These are phyloP conservation scores for Aplosporella prunicola DNA, from an alignment of 2,329 filamentous ascomycete species.

Conservation along the genomic window DNA sequence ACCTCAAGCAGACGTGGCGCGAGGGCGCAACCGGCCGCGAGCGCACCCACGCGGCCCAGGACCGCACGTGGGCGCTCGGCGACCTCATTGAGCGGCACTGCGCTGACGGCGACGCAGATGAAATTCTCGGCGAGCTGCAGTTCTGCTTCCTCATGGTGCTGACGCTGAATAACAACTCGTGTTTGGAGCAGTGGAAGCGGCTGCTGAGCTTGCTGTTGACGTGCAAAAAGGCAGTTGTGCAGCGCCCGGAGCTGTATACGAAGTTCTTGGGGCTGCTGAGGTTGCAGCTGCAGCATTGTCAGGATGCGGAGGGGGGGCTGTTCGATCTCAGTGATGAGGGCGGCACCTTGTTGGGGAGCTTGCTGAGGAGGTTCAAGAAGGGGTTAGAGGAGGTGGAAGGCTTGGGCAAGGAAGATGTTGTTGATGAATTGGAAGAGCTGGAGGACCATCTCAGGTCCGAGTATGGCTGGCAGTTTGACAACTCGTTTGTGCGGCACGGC, in stretches of 20 bases:
- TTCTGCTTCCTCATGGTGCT: conserved; percentile 54
- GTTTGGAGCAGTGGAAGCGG: conserved; percentile 57
- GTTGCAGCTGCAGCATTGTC: conserved; percentile 46
- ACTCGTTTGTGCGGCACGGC: conserved; percentile 45
- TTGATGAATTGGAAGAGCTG: conserved; percentile 45
- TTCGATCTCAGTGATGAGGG: conserved; percentile 50
- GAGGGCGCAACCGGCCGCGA: conserved; percentile 52
- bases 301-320: conserved; percentile 51
- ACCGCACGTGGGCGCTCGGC: conserved; percentile 52
- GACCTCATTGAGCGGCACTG: conserved; percentile 40
- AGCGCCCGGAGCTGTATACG: conserved; percentile 43
- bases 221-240: conserved; percentile 41
- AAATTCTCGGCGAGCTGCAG: conserved; percentile 49
- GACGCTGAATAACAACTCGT: conserved; percentile 56
- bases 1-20: conserved; percentile 54
- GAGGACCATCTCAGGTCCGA: conserved; percentile 45
- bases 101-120: conserved; percentile 20
- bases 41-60: conserved; percentile 52
- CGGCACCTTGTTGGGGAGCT: conserved; percentile 41
- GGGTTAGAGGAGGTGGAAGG: conserved; percentile 40
- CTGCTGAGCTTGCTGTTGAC: conserved; percentile 49
- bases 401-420: conserved; percentile 34
- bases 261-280: conserved; percentile 40
- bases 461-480: conserved; percentile 50
- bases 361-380: conserved; percentile 45